Percentiles rank a stretch among this genome's conserved stretches.
phyloP scores from a whole-genome alignment of 352 stramenopile species.

The Globisporangium cylindrosporum region DNA sequence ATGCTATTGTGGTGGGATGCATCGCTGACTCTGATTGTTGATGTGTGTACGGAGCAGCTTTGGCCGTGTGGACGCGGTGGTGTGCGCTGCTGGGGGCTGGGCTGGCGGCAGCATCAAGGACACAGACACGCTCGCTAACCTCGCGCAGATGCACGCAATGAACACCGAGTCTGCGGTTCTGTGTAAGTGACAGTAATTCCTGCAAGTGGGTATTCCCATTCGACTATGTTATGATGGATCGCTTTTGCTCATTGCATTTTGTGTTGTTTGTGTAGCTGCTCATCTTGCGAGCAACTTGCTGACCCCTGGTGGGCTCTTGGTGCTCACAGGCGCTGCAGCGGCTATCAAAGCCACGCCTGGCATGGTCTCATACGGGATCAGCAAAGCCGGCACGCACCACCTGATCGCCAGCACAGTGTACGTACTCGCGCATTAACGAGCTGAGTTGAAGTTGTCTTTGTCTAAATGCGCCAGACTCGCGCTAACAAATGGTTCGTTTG shows the following conservation, averaged over 20 bases:
- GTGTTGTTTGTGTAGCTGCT: constrained; percentile 42
- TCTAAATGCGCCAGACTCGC: not conserved
- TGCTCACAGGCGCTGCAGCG: constrained; percentile 82
- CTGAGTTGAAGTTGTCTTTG: too few relatives aligned
- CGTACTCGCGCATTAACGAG: constrained; percentile 8
- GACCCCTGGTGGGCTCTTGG: constrained; percentile 60
- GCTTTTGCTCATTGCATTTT: constrained; percentile 5
- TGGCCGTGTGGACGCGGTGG: constrained; percentile 66
- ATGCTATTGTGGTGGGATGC: not conserved
- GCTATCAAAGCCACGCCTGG: constrained; percentile 70
- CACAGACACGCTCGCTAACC: constrained; percentile 52
- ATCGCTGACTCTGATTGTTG: constrained; percentile 5
- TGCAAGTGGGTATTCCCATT: not conserved
- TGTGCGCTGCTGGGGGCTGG: constrained; percentile 82
- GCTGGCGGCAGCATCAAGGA: constrained; percentile 73
- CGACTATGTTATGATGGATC: not conserved
- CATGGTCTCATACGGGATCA: constrained; percentile 89
- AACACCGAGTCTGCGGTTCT: constrained; percentile 78
- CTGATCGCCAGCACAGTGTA: constrained; percentile 83
- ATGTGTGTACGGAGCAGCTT: constrained; percentile 28
- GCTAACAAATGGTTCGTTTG: not conserved
- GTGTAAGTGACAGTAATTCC: not conserved
- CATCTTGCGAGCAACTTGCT: constrained; percentile 75
- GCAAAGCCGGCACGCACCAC: constrained; percentile 89
- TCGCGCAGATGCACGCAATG: constrained; percentile 71